Evolutionary conservation across 345 rosid genomes (phyloP), one percentile per base, ranked within the genome.

Genomic region (Gossypioides kirkii): DNA sequence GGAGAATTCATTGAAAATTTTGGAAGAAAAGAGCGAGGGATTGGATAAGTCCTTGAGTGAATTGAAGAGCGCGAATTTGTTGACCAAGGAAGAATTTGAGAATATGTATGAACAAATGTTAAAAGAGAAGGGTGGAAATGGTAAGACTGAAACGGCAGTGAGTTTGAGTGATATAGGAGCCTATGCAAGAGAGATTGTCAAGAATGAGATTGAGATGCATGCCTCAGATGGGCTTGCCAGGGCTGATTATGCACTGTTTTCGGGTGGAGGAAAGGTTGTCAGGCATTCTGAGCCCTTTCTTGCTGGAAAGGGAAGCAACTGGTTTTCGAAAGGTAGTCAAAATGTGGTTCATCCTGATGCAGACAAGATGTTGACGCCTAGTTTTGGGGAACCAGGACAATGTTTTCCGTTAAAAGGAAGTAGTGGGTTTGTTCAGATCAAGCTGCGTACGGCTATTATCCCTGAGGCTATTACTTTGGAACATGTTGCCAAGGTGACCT

Each of bases 371-470:
- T 79, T 92, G 83, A 86, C 77, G 74, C 99, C 99, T 1, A 89
- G 99, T 86, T 92, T 92, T 20, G 98, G 98, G 25, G 96, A 95
- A 84, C 99, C 98, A 11, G 99, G 99, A 0, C 94, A 89, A 80
- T 92, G 99, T 81, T 95, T 95, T 84, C 84, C 99, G 0, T 70
- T 92, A 79, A 89, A 87, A 75, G 97, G 98, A 60, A 87, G 82
- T 47, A 76, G 60, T 52, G 99, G 99, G 0, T 95, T 79, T 84
- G 95, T 90, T 65, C 86, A 87, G 71, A 88, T 94, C 76, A 87
- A 81, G 81, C 83, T 94, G 61, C 86, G 98, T 61, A 78, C 77
- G 2, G 87, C 94, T 17, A 88, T 95, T 55, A 69, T 91, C 25
- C 96, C 93, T 1, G 89, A 88, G 80, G 97, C 99, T 71, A 71